A percentile compares a stretch with the other conserved stretches of the same genome.
phyloP scores from a whole-genome alignment of 2,329 filamentous ascomycete species.

The Mariannaea sp. region DNA sequence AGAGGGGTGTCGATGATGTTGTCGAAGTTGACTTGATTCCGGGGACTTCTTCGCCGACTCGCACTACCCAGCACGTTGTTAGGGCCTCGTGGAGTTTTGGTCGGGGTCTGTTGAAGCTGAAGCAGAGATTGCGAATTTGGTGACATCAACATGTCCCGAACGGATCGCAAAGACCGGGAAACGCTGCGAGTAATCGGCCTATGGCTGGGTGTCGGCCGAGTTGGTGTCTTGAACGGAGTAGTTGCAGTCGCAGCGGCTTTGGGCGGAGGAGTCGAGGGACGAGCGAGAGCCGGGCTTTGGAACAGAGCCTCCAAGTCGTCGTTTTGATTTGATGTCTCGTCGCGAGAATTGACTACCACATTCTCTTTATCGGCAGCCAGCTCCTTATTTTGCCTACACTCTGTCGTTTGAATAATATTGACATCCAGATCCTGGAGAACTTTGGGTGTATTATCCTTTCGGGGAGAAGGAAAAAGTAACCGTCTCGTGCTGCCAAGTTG shows the following conservation, averaged over 20 bases:
- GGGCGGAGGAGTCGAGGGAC: constrained; percentile 59
- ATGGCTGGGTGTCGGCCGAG: constrained; percentile 64
- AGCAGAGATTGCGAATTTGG: constrained; percentile 49
- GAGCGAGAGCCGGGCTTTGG: constrained; percentile 55
- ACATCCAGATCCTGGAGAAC: constrained; percentile 62
- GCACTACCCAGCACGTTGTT: constrained; percentile 39
- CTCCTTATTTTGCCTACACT: constrained; percentile 45
- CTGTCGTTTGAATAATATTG: constrained; percentile 55
- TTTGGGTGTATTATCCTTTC: constrained; percentile 66
- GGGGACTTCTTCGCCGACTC: constrained; percentile 51
- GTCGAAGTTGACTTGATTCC: constrained; percentile 46
- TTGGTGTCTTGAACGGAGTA: constrained; percentile 64
- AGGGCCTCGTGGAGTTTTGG: constrained; percentile 46
- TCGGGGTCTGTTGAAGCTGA: constrained; percentile 57
- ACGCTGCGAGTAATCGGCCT: constrained; percentile 66
- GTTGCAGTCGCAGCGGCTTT: constrained; percentile 43
- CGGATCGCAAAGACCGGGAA: constrained; percentile 59
- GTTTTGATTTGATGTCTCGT: constrained; percentile 40
- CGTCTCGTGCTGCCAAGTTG: constrained; percentile 64
- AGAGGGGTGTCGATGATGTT: constrained; percentile 59
- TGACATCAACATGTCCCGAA: constrained; percentile 47
- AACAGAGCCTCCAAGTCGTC: constrained; percentile 70
- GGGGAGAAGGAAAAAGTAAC: constrained; percentile 77
- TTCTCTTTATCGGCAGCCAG: constrained; percentile 51
- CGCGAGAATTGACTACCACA: constrained; percentile 50